These are phyloP conservation scores for Neopestalotiopsis rosae DNA, from an alignment of 2,329 filamentous ascomycete genomes.

Conservation along the genomic window DNA sequence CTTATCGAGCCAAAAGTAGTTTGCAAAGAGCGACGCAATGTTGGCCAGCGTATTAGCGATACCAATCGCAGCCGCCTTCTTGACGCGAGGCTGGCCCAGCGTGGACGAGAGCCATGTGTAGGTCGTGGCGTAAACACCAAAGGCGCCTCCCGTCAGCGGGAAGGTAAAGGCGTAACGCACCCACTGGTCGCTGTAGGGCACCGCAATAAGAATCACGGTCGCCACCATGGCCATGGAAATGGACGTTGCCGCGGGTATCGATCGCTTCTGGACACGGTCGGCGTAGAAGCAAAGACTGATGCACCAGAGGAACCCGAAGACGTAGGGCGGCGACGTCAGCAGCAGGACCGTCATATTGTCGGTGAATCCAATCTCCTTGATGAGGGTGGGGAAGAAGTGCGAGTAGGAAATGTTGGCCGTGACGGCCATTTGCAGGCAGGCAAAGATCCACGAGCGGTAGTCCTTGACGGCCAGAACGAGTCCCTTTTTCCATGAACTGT, in stretches of 20 bases:
- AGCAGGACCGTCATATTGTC: slow-evolving; percentile 1
- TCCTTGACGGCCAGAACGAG: slow-evolving; percentile 1
- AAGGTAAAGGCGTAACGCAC: slow-evolving; percentile 21
- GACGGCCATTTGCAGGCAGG: slow-evolving; percentile 8
- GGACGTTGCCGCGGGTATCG: neutral
- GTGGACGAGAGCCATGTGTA: slow-evolving; percentile 20
- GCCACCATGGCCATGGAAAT: neutral
- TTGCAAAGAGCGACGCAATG: slow-evolving; percentile 22
- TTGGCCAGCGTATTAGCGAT: slow-evolving; percentile 21
- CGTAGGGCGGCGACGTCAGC: slow-evolving; percentile 6
- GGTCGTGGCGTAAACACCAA: slow-evolving; percentile 20
- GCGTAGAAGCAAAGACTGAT: slow-evolving; percentile 10
- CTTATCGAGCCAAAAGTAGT: slow-evolving; percentile 24
- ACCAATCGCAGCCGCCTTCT: slow-evolving; percentile 23
- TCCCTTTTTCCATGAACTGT: neutral
- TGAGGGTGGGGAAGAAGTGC: slow-evolving; percentile 12
- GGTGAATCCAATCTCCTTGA: slow-evolving; percentile 12
- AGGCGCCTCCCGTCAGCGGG: slow-evolving; percentile 14
- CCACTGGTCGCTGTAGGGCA: slow-evolving; percentile 10
- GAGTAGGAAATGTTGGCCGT: slow-evolving; percentile 9
- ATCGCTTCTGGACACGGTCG: slow-evolving; percentile 8
- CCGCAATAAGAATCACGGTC: slow-evolving; percentile 13
- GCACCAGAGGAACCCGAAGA: slow-evolving; percentile 1
- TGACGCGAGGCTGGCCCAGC: slow-evolving; percentile 12
- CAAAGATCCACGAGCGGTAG: slow-evolving; percentile 2